These are phyloP conservation scores for Aspergillus niger DNA, from an alignment of 2,329 filamentous ascomycete species.

Conservation along the genomic window DNA sequence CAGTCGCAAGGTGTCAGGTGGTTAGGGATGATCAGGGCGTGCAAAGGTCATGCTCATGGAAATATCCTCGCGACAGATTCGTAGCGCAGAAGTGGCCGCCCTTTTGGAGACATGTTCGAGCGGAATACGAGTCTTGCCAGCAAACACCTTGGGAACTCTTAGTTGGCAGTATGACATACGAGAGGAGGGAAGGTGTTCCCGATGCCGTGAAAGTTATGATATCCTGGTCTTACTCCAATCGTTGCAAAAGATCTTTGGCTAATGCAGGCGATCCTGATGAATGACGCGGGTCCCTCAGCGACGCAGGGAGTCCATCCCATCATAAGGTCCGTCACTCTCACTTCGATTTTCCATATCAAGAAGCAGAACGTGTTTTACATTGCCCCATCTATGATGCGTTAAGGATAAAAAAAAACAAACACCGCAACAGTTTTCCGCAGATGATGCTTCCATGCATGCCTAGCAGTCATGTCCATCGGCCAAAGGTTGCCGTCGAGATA, in stretches of 20 bases:
- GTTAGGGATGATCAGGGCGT: neutral
- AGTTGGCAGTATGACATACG: neutral
- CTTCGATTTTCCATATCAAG: neutral
- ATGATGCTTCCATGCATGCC: conserved; percentile 32
- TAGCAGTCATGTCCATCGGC: conserved; percentile 26
- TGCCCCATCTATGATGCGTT: conserved; percentile 43
- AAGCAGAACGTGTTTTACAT: conserved; percentile 40
- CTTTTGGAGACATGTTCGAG: neutral
- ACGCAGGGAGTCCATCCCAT: neutral
- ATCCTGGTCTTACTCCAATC: neutral
- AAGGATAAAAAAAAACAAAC: conserved; percentile 18
- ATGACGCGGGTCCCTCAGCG: too few relatives aligned
- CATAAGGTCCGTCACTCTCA: neutral
- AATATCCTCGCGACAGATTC: neutral
- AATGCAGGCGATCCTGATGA: neutral
- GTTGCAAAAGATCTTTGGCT: neutral
- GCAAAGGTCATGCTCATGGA: neutral
- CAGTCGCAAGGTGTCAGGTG: neutral
- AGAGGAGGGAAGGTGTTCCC: neutral
- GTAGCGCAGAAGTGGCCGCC: neutral
- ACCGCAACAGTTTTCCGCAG: conserved; percentile 30
- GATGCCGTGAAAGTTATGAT: neutral
- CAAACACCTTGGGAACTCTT: too few relatives aligned
- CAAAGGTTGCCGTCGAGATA: conserved; percentile 28
- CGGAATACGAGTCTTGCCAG: too few relatives aligned